phyloP scores from a whole-genome alignment of 306 rosid species.

The Vigna nakashimae region DNA sequence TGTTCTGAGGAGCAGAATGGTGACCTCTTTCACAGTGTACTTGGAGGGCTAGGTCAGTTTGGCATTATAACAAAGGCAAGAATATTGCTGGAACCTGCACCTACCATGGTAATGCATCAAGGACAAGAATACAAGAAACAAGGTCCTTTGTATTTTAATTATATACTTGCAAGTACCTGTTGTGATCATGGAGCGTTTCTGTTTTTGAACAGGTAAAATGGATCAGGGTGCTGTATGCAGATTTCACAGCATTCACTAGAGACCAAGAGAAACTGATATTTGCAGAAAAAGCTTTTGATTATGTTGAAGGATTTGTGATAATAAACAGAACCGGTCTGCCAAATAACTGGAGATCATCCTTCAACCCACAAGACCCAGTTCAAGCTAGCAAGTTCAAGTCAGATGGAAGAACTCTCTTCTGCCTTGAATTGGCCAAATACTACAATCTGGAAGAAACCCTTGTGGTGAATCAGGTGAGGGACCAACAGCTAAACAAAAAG shows the following conservation, averaged over 20 bases:
- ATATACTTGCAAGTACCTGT: slow-evolving; percentile 1
- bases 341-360: slow-evolving; percentile 93
- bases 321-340: slow-evolving; percentile 91
- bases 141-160: background rate
- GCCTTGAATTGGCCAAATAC: slow-evolving; percentile 92
- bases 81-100: slow-evolving; percentile 85
- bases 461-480: slow-evolving; percentile 64
- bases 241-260: slow-evolving; percentile 63
- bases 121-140: slow-evolving; percentile 35
- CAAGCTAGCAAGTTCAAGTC: slow-evolving; percentile 92
- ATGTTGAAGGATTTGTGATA: slow-evolving; percentile 91
- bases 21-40: slow-evolving; percentile 88
- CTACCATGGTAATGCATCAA: slow-evolving; percentile 61
- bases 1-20: slow-evolving; percentile 78
- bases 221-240: slow-evolving; percentile 67
- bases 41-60: slow-evolving; percentile 98
- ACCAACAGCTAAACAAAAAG: slow-evolving; percentile 1
- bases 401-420: slow-evolving; percentile 87
- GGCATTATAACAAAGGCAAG: slow-evolving; percentile 92
- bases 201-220: slow-evolving; percentile 53
- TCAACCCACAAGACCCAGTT: slow-evolving; percentile 85
- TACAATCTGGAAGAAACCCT: slow-evolving; percentile 55
- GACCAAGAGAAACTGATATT: slow-evolving; percentile 86
- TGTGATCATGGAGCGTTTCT: slow-evolving; percentile 2
- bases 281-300: slow-evolving; percentile 69